Base-by-base conservation (phyloP, 768 basidiomycete species). In the Amyloporia xantha region DNA sequence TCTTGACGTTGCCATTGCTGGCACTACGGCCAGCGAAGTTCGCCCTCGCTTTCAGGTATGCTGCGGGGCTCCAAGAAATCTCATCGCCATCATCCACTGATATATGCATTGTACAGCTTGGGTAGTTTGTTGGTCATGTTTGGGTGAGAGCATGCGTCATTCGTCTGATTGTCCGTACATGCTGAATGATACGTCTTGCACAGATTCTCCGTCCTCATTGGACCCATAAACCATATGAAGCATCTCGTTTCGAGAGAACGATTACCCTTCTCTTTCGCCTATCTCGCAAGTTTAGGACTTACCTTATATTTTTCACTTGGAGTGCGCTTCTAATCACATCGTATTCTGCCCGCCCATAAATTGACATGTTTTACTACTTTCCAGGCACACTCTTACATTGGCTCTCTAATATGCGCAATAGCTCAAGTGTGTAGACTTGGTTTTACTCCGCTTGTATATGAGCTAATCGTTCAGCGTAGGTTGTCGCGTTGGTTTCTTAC, bases 101-200 rank as follows among this genome's bases (percentile, higher is more conserved):
- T 5, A 21, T 21, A 12, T 46, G 44, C 4, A 21, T 33, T 19
- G 37, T 26, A 19, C 60, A 91, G 90, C 61, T 69, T 95, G 48
- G 93, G 93, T 30, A 91, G 88, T 55, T 68, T 92, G 51, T 79
- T 99, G 25, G 94, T 98, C 65, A 98, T 99, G 95, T 84, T 90
- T 62, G 96, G 92, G 84, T 91, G 59, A 59, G 38, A n/a, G n/a
- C 15, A 7, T 15, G 30, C 30, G 9, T 33, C 15, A 7, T 15
- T 39, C 20, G 7, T 39, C 84, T 60, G 15, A 10, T 17, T 42
- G 3, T 21, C 17, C 33, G 25, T 9, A 35, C 12, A n/a, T 10
- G n/a, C 21, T 47, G 4, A 26, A 3, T 17, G 4, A 19, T 38
- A 19, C 39, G 21, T n/a, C 36, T 15, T 15, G 30, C 30, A 6